Conservation (phyloP, 371 early-diverging fungal species). For the Actinomucor elegans region DNA sequence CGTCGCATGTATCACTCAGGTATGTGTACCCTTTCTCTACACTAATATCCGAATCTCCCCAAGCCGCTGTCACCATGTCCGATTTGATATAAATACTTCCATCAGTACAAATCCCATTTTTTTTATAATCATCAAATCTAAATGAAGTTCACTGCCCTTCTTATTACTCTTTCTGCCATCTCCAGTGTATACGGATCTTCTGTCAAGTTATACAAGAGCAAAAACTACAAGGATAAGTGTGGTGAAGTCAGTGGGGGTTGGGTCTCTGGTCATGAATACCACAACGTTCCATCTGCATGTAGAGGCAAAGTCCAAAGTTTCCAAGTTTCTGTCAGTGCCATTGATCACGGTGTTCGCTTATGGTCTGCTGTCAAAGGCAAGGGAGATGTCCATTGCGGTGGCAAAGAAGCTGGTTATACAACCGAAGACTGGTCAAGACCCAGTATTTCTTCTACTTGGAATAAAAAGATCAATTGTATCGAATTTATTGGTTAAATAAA, state of each 20-base stretch:
- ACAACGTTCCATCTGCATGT: neutral
- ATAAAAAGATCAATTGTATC: constrained; percentile 7
- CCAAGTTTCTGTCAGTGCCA: neutral
- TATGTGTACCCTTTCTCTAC: no score
- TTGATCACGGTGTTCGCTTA: constrained; percentile 2
- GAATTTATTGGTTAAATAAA: constrained; percentile 3
- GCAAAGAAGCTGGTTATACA: neutral
- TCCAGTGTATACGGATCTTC: neutral
- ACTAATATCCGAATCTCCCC: no score
- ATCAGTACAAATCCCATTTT: neutral
- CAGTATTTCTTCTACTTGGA: constrained; percentile 1
- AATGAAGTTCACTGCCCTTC: neutral
- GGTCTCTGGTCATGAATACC: constrained; percentile 2
- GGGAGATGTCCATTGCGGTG: neutral
- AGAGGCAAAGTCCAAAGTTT: constrained; percentile 1
- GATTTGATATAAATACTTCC: neutral
- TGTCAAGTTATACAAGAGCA: neutral
- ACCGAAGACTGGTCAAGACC: constrained; percentile 7
- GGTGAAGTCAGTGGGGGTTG: constrained; percentile 2
- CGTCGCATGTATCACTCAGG: no score
- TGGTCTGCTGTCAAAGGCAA: neutral
- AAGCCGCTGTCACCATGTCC: no score
- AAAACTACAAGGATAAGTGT: neutral
- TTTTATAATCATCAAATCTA: neutral
- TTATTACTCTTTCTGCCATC: neutral